Conservation (phyloP, 495 filamentous ascomycete species). For the Penicillium egyptiacum region DNA sequence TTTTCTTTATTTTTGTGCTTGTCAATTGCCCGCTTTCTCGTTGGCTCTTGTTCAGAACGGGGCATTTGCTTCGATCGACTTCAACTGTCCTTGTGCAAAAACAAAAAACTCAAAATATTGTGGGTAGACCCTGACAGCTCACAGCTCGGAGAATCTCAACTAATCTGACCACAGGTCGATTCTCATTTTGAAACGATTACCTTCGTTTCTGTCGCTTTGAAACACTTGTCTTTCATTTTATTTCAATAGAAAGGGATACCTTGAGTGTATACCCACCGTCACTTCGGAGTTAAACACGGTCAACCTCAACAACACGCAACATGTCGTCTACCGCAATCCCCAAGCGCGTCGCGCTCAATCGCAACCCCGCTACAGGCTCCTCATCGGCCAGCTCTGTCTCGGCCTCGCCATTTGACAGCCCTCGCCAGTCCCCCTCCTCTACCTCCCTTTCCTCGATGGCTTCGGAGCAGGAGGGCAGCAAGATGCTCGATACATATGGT, state of each 20-base stretch:
- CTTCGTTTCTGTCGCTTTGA: background rate
- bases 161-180: background rate
- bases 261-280: background rate
- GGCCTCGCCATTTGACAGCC: conserved; percentile 66
- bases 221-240: background rate
- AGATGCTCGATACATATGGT: conserved; percentile 66
- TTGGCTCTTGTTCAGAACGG: conserved; percentile 13
- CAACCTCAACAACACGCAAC: conserved; percentile 4
- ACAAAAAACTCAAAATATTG: background rate
- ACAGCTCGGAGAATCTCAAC: background rate
- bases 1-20: background rate
- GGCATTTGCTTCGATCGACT: conserved; percentile 6
- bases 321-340: conserved; percentile 63
- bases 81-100: conserved; percentile 3
- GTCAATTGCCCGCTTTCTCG: conserved; percentile 13
- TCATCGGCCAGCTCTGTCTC: conserved; percentile 62
- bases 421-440: conserved; percentile 75
- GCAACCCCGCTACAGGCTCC: conserved; percentile 54
- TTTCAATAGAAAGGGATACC: background rate
- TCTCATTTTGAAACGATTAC: no score
- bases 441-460: conserved; percentile 90
- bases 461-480: conserved; percentile 53
- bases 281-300: conserved; percentile 6
- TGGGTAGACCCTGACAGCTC: background rate
- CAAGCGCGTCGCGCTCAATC: conserved; percentile 52